Percentiles rank a stretch among this genome's conserved stretches.
phyloP scores from a whole-genome alignment of 2,329 filamentous ascomycete genomes.

The Colletotrichum kahawae region DNA sequence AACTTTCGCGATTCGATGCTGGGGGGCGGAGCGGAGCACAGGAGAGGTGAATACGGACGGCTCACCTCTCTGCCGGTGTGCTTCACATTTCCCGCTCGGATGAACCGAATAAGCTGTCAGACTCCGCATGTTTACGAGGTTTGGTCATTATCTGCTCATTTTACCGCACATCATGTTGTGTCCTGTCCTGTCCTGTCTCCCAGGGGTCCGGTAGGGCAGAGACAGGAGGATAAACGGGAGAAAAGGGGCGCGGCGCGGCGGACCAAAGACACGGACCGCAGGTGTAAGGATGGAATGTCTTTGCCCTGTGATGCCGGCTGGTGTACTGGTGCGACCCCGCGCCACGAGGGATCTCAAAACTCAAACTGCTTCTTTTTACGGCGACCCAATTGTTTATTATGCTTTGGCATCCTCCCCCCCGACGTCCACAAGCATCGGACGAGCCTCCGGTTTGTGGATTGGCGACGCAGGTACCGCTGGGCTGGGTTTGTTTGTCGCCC shows the following conservation, averaged over 20 bases:
- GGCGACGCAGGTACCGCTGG: not conserved
- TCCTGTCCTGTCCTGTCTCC: not conserved
- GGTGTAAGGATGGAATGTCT: not conserved
- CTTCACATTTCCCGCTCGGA: not conserved
- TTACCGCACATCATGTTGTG: not conserved
- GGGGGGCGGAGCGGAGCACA: not conserved
- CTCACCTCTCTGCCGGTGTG: not conserved
- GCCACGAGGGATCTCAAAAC: not conserved
- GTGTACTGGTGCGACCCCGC: not conserved
- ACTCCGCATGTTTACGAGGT: slow-evolving; percentile 2
- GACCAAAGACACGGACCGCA: not conserved
- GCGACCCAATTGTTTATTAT: not conserved
- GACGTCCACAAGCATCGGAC: not conserved
- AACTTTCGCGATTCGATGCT: not conserved
- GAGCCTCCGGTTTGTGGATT: not conserved
- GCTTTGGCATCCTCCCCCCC: not conserved
- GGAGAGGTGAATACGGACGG: not conserved
- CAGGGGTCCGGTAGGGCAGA: not conserved
- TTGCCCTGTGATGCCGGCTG: not conserved
- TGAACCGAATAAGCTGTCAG: slow-evolving; percentile 6
- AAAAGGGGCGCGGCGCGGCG: not conserved
- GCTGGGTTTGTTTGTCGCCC: not conserved
- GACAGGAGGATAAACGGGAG: not conserved
- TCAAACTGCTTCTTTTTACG: not conserved
- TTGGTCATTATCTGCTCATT: not conserved